phyloP scores from a whole-genome alignment of 345 rosid genomes.

The Pseudoturritis turrita region DNA sequence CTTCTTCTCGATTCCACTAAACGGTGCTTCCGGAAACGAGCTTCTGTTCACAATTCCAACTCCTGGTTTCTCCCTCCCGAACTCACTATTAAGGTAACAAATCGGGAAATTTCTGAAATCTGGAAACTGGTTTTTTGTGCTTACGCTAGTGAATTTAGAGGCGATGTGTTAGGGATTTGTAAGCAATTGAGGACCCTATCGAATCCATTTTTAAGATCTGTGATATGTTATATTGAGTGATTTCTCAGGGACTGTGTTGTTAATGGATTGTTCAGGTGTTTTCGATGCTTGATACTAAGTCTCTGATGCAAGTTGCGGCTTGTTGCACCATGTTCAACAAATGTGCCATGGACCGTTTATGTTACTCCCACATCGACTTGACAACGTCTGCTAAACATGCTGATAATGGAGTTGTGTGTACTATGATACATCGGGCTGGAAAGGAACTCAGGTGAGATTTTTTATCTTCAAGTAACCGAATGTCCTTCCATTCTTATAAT shows the following conservation, averaged over 20 bases:
- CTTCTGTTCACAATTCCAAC: constrained; percentile 54
- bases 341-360: constrained; percentile 80
- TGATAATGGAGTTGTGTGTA: constrained; percentile 67
- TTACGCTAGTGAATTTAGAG: too few relatives aligned
- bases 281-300: constrained; percentile 82
- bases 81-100: constrained; percentile 65
- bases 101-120: neutral
- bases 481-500: neutral
- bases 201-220: too few relatives aligned
- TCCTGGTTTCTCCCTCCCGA: constrained; percentile 77
- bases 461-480: neutral
- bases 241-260: neutral
- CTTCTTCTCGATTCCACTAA: constrained; percentile 58
- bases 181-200: too few relatives aligned
- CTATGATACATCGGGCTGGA: constrained; percentile 85
- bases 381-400: constrained; percentile 61
- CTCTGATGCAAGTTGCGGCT: constrained; percentile 70
- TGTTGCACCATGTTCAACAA: constrained; percentile 75
- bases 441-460: constrained; percentile 57
- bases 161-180: too few relatives aligned
- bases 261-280: constrained; percentile 45
- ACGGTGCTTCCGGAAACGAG: constrained; percentile 63
- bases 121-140: too few relatives aligned
- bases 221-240: neutral
- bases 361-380: constrained; percentile 70